Evolutionary conservation across 495 filamentous ascomycete genomes (phyloP).

Genomic region (Pyronema omphalodes): DNA sequence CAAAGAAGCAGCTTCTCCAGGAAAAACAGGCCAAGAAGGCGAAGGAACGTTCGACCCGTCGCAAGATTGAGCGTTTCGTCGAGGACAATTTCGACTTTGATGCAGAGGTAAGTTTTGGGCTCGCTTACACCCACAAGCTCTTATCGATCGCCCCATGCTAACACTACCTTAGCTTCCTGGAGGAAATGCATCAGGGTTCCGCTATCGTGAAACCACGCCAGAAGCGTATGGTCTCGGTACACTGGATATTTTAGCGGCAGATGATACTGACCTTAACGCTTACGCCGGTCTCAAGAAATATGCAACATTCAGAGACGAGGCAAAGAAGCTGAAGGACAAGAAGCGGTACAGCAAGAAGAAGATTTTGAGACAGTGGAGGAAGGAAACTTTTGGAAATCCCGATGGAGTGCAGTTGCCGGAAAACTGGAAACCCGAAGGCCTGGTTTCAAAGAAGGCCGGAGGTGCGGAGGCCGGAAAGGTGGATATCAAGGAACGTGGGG

Average conservation of each 20-base stretch:
- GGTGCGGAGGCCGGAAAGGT: constrained; percentile 1
- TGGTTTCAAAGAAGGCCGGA: not conserved
- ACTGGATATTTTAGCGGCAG: constrained; percentile 76
- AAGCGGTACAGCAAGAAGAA: constrained; percentile 84
- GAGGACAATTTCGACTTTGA: constrained; percentile 63
- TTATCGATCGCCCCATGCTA: not conserved
- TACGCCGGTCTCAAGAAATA: constrained; percentile 90
- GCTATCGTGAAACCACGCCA: constrained; percentile 86
- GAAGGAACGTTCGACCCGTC: constrained; percentile 53
- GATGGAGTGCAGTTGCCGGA: constrained; percentile 32
- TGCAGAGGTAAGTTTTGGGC: constrained; percentile 31
- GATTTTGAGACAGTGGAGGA: constrained; percentile 71
- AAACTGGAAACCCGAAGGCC: constrained; percentile 10
- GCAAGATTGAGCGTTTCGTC: constrained; percentile 71
- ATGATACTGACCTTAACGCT: constrained; percentile 68
- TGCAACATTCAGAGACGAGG: constrained; percentile 66
- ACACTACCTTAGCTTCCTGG: constrained; percentile 1
- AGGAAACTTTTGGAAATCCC: constrained; percentile 72
- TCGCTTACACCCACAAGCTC: constrained; percentile 23
- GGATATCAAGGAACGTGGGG: constrained; percentile 7
- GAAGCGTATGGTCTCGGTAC: constrained; percentile 74
- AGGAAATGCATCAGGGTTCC: constrained; percentile 39
- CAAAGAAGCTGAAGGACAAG: constrained; percentile 74
- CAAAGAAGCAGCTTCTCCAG: constrained; percentile 42
- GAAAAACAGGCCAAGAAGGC: constrained; percentile 55